Percentiles rank a stretch among this genome's conserved stretches.
phyloP scores from a whole-genome alignment of 2,329 filamentous ascomycete genomes.

The Cyclaneusma minus region DNA sequence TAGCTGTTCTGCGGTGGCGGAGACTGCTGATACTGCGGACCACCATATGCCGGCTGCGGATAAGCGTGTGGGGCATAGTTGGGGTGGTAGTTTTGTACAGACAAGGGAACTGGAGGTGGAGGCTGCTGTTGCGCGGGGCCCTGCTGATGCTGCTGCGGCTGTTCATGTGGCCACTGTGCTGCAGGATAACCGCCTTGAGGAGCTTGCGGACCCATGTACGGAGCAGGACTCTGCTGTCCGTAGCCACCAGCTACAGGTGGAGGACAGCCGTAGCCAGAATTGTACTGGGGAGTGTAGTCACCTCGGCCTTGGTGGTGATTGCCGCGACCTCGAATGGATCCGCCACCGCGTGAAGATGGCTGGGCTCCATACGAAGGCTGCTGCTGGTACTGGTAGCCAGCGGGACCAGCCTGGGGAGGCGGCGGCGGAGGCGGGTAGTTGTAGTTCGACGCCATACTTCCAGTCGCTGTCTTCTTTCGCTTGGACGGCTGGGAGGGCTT shows the following conservation, averaged over 20 bases:
- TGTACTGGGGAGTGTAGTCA: slow-evolving; percentile 11
- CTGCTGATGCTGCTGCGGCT: slow-evolving; percentile 13
- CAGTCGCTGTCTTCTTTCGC: neutral
- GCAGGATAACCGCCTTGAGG: slow-evolving; percentile 10
- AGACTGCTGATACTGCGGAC: slow-evolving; percentile 16
- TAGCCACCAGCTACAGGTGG: slow-evolving; percentile 6
- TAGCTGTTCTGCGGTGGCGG: slow-evolving; percentile 12
- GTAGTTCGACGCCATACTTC: slow-evolving; percentile 17
- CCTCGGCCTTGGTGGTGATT: slow-evolving; percentile 11
- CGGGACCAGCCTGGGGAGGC: slow-evolving; percentile 8
- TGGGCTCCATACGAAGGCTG: slow-evolving; percentile 15
- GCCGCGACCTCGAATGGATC: slow-evolving; percentile 13
- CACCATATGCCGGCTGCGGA: slow-evolving; percentile 25
- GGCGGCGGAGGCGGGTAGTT: slow-evolving; percentile 19
- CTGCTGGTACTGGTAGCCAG: slow-evolving; percentile 12
- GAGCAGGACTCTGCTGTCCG: slow-evolving; percentile 13
- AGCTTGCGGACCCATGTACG: slow-evolving; percentile 19
- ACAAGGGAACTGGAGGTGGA: slow-evolving; percentile 25
- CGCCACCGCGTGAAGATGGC: slow-evolving; percentile 15
- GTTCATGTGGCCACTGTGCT: slow-evolving; percentile 16
- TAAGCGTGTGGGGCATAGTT: slow-evolving; percentile 43
- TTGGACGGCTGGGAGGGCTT: too few species aligned
- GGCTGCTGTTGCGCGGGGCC: slow-evolving; percentile 19
- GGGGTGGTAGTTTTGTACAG: slow-evolving; percentile 39
- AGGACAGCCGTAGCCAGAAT: too few species aligned